phyloP scores from a whole-genome alignment of 805 yeast species.

The Nakazawaea ernobii region DNA sequence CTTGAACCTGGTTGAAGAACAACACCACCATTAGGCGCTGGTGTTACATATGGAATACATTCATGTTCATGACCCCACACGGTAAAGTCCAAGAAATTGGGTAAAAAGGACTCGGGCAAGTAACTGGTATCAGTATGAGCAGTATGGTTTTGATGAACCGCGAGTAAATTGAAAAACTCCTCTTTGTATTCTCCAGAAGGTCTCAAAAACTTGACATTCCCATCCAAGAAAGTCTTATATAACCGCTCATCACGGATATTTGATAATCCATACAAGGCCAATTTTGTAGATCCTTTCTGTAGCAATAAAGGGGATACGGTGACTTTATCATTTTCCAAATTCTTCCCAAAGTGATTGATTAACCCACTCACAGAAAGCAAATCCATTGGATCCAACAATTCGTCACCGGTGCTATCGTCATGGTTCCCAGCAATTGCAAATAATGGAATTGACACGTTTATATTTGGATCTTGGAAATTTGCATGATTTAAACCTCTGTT shows the following conservation, averaged over 20 bases:
- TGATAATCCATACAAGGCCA: conserved; percentile 86
- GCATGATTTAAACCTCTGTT: conserved; percentile 60
- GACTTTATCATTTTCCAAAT: conserved; percentile 68
- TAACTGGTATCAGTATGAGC: conserved; percentile 76
- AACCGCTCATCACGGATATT: conserved; percentile 87
- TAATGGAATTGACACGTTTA: conserved; percentile 83
- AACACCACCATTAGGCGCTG: conserved; percentile 59
- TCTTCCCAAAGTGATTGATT: conserved; percentile 85
- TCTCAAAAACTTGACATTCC: conserved; percentile 69
- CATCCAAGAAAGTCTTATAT: conserved; percentile 74
- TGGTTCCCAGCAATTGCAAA: conserved; percentile 95
- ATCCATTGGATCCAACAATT: conserved; percentile 80
- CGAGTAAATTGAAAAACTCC: conserved; percentile 79
- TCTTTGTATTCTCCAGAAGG: conserved; percentile 42
- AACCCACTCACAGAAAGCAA: conserved; percentile 75
- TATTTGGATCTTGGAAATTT: conserved; percentile 86
- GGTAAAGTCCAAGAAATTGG: conserved; percentile 74
- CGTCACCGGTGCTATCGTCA: conserved; percentile 91
- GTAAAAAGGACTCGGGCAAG: conserved; percentile 80
- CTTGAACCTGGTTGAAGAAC: conserved; percentile 93
- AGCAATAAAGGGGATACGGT: conserved; percentile 70
- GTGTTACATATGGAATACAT: conserved; percentile 66
- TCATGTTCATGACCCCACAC: conserved; percentile 99
- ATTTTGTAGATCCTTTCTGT: conserved; percentile 73
- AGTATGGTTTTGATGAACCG: conserved; percentile 88